These are phyloP conservation scores for Phaffia tasmanica DNA, from an alignment of 768 basidiomycete species.

Conservation along the genomic window DNA sequence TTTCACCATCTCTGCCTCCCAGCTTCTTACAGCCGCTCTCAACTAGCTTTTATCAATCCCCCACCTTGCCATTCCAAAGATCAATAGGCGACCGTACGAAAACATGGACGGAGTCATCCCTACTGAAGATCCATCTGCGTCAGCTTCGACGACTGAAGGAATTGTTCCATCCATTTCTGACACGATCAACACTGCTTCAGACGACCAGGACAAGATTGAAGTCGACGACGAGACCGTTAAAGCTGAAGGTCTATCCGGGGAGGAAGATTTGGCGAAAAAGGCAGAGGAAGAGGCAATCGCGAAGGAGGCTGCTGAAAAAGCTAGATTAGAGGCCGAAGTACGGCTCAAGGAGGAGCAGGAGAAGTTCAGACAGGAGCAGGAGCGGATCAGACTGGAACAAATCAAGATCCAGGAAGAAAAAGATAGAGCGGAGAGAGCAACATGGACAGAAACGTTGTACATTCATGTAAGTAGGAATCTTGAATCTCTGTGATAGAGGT, in stretches of 20 bases:
- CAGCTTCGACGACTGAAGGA: too few relatives aligned
- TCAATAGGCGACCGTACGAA: too few relatives aligned
- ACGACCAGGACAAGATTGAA: too few relatives aligned
- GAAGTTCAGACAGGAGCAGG: slow-evolving; percentile 12
- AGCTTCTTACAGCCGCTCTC: too few relatives aligned
- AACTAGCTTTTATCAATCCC: too few relatives aligned
- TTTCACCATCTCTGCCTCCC: too few relatives aligned
- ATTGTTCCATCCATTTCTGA: too few relatives aligned
- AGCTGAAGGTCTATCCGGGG: neutral
- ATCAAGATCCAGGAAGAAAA: slow-evolving; percentile 16
- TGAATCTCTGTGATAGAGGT: neutral
- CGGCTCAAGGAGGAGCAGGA: slow-evolving; percentile 13
- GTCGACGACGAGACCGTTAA: too few relatives aligned
- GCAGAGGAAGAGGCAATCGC: slow-evolving; percentile 8
- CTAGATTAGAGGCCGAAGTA: neutral
- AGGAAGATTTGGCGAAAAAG: slow-evolving; percentile 6
- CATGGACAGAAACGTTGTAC: slow-evolving; percentile 73
- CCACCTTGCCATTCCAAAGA: too few relatives aligned
- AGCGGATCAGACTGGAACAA: slow-evolving; percentile 15
- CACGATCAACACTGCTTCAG: too few relatives aligned
- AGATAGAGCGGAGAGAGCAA: slow-evolving; percentile 30
- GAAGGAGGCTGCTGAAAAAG: slow-evolving; percentile 8
- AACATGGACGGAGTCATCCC: too few relatives aligned
- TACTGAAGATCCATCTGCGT: too few relatives aligned
- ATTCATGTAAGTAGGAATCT: slow-evolving; percentile 43